Base-by-base conservation (phyloP, 805 yeast genomes). In the Zygotorulaspora danielsina region DNA sequence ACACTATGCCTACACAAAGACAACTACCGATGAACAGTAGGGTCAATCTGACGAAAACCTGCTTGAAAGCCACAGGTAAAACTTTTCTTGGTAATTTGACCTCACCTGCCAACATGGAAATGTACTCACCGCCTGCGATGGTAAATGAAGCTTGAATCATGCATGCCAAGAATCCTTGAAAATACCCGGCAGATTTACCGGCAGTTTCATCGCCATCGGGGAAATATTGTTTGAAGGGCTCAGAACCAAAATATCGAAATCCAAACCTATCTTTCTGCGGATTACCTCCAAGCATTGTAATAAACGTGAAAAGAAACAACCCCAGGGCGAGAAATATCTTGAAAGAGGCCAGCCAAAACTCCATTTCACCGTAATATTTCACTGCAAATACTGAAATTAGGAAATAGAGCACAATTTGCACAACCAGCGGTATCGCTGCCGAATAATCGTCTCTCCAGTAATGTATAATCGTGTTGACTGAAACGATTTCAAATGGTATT, bases 261-360 rank as follows among this genome's bases (percentile, higher is more conserved):
- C 84, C 84, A 48, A 67, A 76, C 4, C 67, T 72, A 48, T 82
- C 84, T 44, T 74, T 77, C 28, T 68, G 59, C 1, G 95, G 95
- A 57, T 85, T 86, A 19, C 95, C 96, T 20, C 95, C 95, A 25
- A 82, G 76, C 94, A 85, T 86, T 5, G 88, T 79, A 38, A 84
- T 58, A 50, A 86, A 81, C 1, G 93, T 84, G 61, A 82, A 86
- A 19, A 81, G 53, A 43, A 86, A 72, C 33, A 86, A 67, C 2
- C 93, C 95, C n/a, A 80, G 57, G 10, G 89, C 87, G 34, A 86
- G 67, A 4, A 84, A 46, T 40, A 86, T 75, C 55, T 86, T 86
- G 34, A 84, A 81, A 19, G 84, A 67, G 1, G 89, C 76, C 15
- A 85, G 64, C 81, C 83, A 79, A 55, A 85, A 87, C 61, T 86